Base-by-base conservation (phyloP, 306 rosid species). In the Citrullus colocynthis region DNA sequence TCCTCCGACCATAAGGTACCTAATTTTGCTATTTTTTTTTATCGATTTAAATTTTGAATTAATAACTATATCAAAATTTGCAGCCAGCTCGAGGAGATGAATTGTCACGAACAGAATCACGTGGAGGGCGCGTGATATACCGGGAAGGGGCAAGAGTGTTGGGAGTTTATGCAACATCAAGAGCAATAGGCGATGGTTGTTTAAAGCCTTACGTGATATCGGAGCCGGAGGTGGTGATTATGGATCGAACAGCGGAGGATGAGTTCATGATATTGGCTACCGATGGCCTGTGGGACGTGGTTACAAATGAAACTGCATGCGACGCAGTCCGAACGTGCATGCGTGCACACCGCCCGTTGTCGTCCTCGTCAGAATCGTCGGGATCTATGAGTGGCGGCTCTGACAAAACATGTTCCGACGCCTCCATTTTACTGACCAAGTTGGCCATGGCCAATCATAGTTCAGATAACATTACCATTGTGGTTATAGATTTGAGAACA, bases 211-310 rank as follows among this genome's bases (percentile, higher is more conserved):
- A 84, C 70, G 98, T 95, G 78, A 95, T 90, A 15, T 78, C 96
- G 6, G 91, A 90, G n/a, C 98, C 98, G 42, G 97, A 95, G 82
- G 97, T 95, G 71, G 89, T 83, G 72, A 81, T 87, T 14, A 89
- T 80, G 52, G 91, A 90, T 20, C 86, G 97, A 45, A 86, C 81
- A 6, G 86, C 59, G 16, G 96, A 82, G 32, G 98, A 95, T 7
- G 97, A 95, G 80, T 95, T 96, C 75, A 63, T 95, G 60, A 88
- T 95, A 14, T 39, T 95, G 24, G 98, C 96, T 1, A 94, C 92
- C 78, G 98, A 95, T 21, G 98, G 98, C 3, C 57, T 95, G 4
- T 95, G 98, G 98, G 98, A 95, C 45, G 97, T 95, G 57, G 93
- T 95, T 2, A 82, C 95, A 1, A 95, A 95, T 77, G 96, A 95